Evolutionary conservation across 2,329 filamentous ascomycete genomes (phyloP).

Genomic region (Zarea fungicola): DNA sequence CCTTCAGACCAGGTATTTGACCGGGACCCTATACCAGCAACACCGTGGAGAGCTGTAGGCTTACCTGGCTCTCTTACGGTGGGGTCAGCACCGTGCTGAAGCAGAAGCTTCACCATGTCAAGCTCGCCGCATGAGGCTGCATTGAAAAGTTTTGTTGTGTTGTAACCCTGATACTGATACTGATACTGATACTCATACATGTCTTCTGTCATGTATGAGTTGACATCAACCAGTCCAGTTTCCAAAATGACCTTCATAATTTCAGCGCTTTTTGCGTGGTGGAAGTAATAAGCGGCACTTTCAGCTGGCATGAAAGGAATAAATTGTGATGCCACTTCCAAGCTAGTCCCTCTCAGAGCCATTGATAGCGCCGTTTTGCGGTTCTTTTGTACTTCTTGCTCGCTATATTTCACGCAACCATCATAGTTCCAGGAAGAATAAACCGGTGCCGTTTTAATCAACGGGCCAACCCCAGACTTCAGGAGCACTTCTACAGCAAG

Average conservation of each 20-base stretch:
- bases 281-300: conserved; percentile 11
- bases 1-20: background rate
- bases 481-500: conserved; percentile 26
- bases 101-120: conserved; percentile 12
- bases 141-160: background rate
- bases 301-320: background rate
- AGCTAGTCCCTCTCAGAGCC: background rate
- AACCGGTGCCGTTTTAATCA: conserved; percentile 14
- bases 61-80: background rate
- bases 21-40: background rate
- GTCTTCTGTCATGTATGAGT: too few relatives aligned
- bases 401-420: background rate
- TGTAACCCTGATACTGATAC: background rate
- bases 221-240: background rate
- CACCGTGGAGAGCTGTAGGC: background rate
- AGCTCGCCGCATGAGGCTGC: background rate
- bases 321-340: background rate
- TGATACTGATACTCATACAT: too few relatives aligned
- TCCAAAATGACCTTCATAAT: conserved; percentile 12
- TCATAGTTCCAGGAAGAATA: background rate
- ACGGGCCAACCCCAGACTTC: conserved; percentile 29
- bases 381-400: background rate
- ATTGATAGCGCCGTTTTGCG: background rate
- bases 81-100: conserved; percentile 20
- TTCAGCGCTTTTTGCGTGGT: conserved; percentile 14